These are phyloP conservation scores for Pythium monospermum DNA, from an alignment of 352 stramenopile species.

Conservation along the genomic window DNA sequence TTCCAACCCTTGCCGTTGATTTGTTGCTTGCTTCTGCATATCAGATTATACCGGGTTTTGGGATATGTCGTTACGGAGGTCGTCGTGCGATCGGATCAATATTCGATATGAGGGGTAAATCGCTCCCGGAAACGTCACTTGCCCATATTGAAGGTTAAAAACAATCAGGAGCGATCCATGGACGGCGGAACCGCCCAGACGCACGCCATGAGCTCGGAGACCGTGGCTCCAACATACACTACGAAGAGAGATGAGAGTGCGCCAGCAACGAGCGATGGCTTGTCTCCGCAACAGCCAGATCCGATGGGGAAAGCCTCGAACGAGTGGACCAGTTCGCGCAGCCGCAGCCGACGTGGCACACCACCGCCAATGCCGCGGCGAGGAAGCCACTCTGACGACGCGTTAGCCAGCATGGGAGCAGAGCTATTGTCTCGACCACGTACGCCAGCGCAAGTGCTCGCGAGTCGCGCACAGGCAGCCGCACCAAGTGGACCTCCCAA, in stretches of 20 bases:
- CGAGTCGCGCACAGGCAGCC: conserved; percentile 10
- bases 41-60: too few relatives aligned
- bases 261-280: not conserved
- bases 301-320: conserved; percentile 8
- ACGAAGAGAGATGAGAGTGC: too few relatives aligned
- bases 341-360: conserved; percentile 8
- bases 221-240: too few relatives aligned
- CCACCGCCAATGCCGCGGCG: conserved; percentile 16
- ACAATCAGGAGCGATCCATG: too few relatives aligned
- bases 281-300: not conserved
- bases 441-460: conserved; percentile 20
- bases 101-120: conserved; percentile 4
- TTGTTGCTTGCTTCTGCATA: too few relatives aligned
- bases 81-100: not conserved
- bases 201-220: too few relatives aligned
- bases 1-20: not conserved
- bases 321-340: conserved; percentile 19
- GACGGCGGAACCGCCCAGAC: not conserved
- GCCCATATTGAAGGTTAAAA: conserved; percentile 6
- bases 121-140: conserved; percentile 16
- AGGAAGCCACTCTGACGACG: conserved; percentile 4
- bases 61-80: not conserved
- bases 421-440: conserved; percentile 5
- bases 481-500: too few relatives aligned
- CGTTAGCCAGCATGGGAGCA: not conserved